Evolutionary conservation across 805 yeast species (phyloP), one percentile per base, ranked within the genome.

Genomic region (Suhomyces faveliae): DNA sequence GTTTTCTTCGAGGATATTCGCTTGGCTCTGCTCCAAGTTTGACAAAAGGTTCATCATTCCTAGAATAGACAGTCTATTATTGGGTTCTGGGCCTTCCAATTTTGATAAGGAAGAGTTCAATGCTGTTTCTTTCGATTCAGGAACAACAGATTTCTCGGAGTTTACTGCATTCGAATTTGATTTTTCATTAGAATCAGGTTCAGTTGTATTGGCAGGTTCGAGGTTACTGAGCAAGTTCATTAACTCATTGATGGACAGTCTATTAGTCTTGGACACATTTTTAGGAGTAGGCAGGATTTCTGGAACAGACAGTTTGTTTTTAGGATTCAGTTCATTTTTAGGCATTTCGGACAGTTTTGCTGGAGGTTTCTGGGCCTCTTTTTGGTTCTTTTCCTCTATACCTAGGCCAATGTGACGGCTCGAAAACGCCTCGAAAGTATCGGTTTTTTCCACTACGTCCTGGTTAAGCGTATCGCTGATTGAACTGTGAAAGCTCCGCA

Each of bases 181-280:
- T 27, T n/a, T 27, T n/a, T n/a, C n/a, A n/a, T n/a, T n/a, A n/a
- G n/a, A n/a, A n/a, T n/a, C 30, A 5, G 13, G 15, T 27, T 27
- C 15, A 27, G 21, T 3, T 9, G n/a, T 15, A 5, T 11, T 17
- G 3, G 35, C 8, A n/a, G 37, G 21, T 20, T 60, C 67, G 19
- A 66, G 45, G 13, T 48, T 49, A 1, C 56, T 49, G 15, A 68
- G 57, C 4, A 63, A 51, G 29, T 49, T 54, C 71, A 68, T 65
- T 62, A 68, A 58, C 13, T 60, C 64, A 4, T 55, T 49, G 19
- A 68, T 55, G 0, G 73, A 68, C 33, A 47, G 47, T 21, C 70
- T 48, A 9, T n/a, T n/a, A n/a, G 27, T 37, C 20, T 43, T 24
- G 27, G 27, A 6, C 27, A 24, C 27, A n/a, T n/a, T n/a, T n/a